phyloP scores from a whole-genome alignment of 257 asterid species.

The Buddleja alternifolia region DNA sequence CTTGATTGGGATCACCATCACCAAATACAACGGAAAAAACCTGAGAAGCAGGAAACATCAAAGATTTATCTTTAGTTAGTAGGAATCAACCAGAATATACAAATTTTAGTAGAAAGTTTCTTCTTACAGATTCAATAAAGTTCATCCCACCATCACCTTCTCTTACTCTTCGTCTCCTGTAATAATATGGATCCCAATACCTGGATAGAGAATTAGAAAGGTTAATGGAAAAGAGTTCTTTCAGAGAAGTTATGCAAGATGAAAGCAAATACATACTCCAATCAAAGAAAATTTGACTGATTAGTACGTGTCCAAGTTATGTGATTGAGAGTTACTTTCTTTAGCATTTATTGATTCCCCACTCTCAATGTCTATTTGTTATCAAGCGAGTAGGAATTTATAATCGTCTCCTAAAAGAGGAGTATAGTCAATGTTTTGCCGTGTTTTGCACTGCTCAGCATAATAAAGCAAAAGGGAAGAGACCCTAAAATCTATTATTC shows the following conservation, averaged over 20 bases:
- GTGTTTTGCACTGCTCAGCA: not conserved
- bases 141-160: constrained; percentile 71
- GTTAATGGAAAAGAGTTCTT: constrained; percentile 18
- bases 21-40: constrained; percentile 96
- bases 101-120: constrained; percentile 16
- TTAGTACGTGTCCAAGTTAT: constrained; percentile 13
- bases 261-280: constrained; percentile 12
- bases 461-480: not conserved
- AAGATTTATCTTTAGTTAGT: constrained; percentile 1
- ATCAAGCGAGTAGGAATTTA: constrained; percentile 10
- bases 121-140: constrained; percentile 92
- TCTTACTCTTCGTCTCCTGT: constrained; percentile 64
- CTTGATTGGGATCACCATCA: constrained; percentile 99
- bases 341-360: constrained; percentile 6
- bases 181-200: constrained; percentile 98
- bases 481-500: not conserved
- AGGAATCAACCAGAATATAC: constrained; percentile 30
- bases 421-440: constrained; percentile 10
- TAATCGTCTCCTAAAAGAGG: not conserved
- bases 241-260: constrained; percentile 21
- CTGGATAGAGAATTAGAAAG: constrained; percentile 43
- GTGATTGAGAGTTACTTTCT: constrained; percentile 8
- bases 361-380: constrained; percentile 8
- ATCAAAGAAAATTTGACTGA: not conserved
- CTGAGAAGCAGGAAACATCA: constrained; percentile 49